Evolutionary conservation across 257 asterid genomes (phyloP), one percentile per base, ranked within the genome.

Genomic region (Paulownia fortunei): DNA sequence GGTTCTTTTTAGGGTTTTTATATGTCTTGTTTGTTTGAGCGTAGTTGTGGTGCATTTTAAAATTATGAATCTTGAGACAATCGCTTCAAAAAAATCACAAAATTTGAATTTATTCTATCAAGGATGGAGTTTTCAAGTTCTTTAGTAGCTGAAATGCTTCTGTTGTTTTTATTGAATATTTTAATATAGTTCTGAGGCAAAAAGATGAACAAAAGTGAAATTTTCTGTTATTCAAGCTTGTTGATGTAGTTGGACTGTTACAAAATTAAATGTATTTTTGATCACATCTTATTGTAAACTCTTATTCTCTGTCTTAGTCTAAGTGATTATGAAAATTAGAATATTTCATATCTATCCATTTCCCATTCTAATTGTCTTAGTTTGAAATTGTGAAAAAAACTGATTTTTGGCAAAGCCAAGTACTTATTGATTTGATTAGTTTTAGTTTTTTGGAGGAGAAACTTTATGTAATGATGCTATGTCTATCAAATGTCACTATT

Each of bases 1-100:
- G 30, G 52, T 26, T 56, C 23, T 7, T 34, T 12, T 39, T 21
- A 34, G 13, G 7, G 32, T 12, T 24, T 21, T 11, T 27, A 5
- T 56, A 34, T 73, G 74, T 16, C 75, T 7, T 26, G 73, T 46
- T 68, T 26, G 30, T 23, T 58, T 58, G 37, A 26, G 64, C 18
- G 47, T 63, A 34, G 44, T 37, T 36, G 46, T 34, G 34, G n/a
- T 21, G 72, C 37, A 67, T 21, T 26, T 49, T 3, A 6, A 41
- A 36, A 59, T 42, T 21, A 42, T 73, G 61, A 61, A 74, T 42
- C 37, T 24, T 36, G 44, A 24, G 36, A 23, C 30, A 56, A 21
- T n/a, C n/a, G n/a, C n/a, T n/a, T n/a, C n/a, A n/a, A n/a, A n/a
- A n/a, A n/a, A n/a, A n/a, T n/a, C n/a, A n/a, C n/a, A n/a, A n/a